Percentiles rank a stretch among this genome's conserved stretches.
phyloP scores from a whole-genome alignment of 257 asterid genomes.

The Jacaranda mimosifolia region DNA sequence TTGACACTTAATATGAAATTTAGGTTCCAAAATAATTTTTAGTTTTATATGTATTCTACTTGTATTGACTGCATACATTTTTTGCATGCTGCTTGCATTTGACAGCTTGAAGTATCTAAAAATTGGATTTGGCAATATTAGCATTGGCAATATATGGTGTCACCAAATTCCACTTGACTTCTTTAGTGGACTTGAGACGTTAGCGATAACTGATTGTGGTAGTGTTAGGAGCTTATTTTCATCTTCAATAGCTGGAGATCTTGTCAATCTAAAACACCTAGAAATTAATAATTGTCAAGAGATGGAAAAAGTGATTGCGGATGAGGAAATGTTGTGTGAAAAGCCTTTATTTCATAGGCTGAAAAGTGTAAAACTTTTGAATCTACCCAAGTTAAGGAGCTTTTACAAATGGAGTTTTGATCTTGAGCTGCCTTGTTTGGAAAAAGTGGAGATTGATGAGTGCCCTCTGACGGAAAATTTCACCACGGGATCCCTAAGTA shows the following conservation, averaged over 20 bases:
- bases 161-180: background rate
- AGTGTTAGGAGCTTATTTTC: background rate
- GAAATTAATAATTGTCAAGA: background rate
- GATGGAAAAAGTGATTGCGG: background rate
- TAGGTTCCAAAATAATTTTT: too few species aligned
- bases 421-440: background rate
- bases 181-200: background rate
- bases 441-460: background rate
- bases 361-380: fast-evolving
- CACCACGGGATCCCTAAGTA: background rate
- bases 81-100: background rate
- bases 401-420: background rate
- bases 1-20: too few species aligned
- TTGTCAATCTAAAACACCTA: background rate
- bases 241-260: background rate
- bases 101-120: background rate
- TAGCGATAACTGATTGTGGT: background rate
- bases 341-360: background rate
- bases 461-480: background rate
- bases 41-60: too few species aligned
- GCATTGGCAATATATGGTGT: background rate
- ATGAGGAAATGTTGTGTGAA: background rate
- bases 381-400: background rate
- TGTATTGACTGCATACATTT: background rate
- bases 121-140: background rate